A percentile compares a stretch with the other conserved stretches of the same genome.
These are phyloP conservation scores for Isochrysis galbana DNA, from an alignment of 78 protist genomes.

Conservation along the genomic window DNA sequence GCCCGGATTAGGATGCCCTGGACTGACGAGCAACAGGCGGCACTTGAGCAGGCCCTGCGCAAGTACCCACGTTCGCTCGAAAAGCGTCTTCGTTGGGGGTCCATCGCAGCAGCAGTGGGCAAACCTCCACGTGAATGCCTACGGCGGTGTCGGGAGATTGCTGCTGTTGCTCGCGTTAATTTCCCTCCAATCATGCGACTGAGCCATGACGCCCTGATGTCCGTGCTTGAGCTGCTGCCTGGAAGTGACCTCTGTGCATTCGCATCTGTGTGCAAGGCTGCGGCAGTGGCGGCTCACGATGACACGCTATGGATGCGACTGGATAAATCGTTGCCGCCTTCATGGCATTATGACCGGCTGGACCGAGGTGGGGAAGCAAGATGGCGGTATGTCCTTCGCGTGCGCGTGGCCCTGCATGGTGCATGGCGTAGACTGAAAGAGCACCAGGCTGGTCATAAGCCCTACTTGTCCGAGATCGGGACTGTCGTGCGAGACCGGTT, in stretches of 20 bases:
- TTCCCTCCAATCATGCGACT: not conserved
- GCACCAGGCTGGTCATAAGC: not conserved
- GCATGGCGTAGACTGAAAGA: not conserved
- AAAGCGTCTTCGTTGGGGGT: not conserved
- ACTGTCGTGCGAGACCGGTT: not conserved
- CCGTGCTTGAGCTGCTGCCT: not conserved
- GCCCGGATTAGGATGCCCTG: too few relatives aligned
- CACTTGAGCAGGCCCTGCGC: too few relatives aligned
- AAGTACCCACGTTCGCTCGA: too few relatives aligned
- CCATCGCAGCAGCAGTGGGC: not conserved
- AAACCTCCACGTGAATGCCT: not conserved
- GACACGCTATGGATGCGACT: not conserved
- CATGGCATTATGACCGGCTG: not conserved
- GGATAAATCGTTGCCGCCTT: not conserved
- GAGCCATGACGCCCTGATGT: not conserved
- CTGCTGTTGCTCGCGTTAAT: not conserved
- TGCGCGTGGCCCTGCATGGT: not conserved
- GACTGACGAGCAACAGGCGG: too few relatives aligned
- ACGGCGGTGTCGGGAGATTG: not conserved
- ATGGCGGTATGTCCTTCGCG: not conserved
- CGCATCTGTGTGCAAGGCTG: not conserved
- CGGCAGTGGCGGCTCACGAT: not conserved
- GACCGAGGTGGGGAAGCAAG: not conserved
- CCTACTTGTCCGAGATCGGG: not conserved
- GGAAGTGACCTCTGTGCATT: not conserved